phyloP scores from a whole-genome alignment of 129 eudicot genomes.

The Heracleum sosnowskyi region DNA sequence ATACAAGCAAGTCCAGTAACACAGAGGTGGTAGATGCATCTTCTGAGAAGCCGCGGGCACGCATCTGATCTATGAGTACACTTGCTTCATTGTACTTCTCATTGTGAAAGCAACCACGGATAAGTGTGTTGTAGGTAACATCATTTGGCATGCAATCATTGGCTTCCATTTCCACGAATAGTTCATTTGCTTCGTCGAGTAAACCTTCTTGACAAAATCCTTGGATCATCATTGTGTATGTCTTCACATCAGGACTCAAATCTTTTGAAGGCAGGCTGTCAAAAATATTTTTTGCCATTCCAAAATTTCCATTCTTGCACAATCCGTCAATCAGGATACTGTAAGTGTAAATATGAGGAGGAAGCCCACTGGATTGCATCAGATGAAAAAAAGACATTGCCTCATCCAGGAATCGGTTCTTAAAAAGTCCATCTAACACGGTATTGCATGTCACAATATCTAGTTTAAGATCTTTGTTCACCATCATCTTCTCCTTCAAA shows the following conservation, averaged over 20 bases:
- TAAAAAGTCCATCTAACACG: neutral
- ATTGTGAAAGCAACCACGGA: slow-evolving; percentile 15
- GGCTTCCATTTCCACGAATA: slow-evolving; percentile 2
- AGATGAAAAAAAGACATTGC: neutral
- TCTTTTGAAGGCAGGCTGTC: neutral
- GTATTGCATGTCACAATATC: neutral
- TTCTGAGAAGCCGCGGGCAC: neutral
- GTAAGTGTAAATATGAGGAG: too few species aligned
- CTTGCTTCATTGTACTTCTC: neutral
- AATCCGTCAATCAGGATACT: too few species aligned
- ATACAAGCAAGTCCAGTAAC: neutral
- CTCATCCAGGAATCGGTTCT: neutral
- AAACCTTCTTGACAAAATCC: neutral
- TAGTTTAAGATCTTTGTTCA: neutral
- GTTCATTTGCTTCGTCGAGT: neutral
- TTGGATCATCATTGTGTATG: slow-evolving; percentile 1
- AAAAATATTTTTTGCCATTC: neutral
- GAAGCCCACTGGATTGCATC: neutral
- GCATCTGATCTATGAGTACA: neutral
- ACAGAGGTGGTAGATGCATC: neutral
- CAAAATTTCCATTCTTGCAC: neutral
- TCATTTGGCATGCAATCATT: slow-evolving; percentile 16
- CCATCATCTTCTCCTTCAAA: neutral
- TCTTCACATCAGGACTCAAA: neutral
- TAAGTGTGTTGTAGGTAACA: slow-evolving; percentile 24